phyloP scores from a whole-genome alignment of 1,139 yeast genomes.

The Yamadazyma atlantica region DNA sequence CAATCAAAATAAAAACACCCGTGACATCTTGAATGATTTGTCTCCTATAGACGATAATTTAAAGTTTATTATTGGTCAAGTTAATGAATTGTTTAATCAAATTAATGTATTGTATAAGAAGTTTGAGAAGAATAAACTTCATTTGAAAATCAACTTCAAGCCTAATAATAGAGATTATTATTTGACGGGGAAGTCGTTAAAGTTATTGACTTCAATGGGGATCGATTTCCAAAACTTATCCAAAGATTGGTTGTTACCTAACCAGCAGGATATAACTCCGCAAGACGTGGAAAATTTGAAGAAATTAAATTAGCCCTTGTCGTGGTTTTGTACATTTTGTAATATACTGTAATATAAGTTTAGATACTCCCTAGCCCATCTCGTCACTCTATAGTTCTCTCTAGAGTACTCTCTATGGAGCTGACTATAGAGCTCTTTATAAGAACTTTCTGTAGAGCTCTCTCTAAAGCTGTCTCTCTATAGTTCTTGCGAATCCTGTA shows the following conservation, averaged over 20 bases:
- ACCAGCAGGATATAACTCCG: constrained; percentile 2
- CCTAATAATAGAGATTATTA: constrained; percentile 30
- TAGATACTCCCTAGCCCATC: no score
- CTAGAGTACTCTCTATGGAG: no score
- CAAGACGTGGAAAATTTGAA: constrained; percentile 8
- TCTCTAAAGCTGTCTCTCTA: no score
- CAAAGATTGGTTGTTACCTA: constrained; percentile 4
- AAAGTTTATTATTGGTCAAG: constrained; percentile 43
- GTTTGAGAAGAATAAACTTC: constrained; percentile 21
- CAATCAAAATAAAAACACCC: constrained; percentile 22
- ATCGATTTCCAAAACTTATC: constrained; percentile 14
- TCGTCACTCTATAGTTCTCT: no score
- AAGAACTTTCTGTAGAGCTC: no score
- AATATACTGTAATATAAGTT: no score
- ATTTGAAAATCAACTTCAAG: constrained; percentile 19
- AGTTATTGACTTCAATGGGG: constrained; percentile 24
- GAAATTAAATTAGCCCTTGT: no score
- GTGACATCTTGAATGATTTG: constrained; percentile 32
- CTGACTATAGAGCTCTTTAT: no score
- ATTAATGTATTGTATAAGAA: constrained; percentile 34
- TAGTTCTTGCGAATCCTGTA: neutral
- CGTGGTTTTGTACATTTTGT: no score
- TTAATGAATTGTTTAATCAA: constrained; percentile 39
- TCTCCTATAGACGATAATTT: constrained; percentile 56
- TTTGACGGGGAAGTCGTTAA: constrained; percentile 26